Evolutionary conservation across 805 yeast genomes (phyloP).

Genomic region (Wickerhamomyces bovis): DNA sequence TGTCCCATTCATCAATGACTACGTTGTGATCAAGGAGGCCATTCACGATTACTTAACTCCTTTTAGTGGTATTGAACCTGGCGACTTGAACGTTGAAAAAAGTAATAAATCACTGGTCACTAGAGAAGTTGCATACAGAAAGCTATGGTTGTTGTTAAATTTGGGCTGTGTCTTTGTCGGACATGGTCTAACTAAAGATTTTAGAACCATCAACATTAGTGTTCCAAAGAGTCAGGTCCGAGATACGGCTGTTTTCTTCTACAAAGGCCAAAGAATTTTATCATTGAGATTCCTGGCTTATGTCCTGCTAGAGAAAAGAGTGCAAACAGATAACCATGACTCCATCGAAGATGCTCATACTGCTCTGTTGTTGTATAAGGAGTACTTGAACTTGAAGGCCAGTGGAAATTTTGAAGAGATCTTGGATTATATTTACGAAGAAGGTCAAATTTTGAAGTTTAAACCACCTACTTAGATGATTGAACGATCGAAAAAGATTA

Average conservation of each 20-base stretch:
- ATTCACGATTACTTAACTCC: slow-evolving; percentile 84
- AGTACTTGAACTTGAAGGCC: slow-evolving; percentile 56
- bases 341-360: slow-evolving; percentile 94
- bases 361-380: slow-evolving; percentile 72
- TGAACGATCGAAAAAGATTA: background rate
- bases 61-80: slow-evolving; percentile 90
- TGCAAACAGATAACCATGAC: slow-evolving; percentile 93
- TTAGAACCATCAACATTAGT: slow-evolving; percentile 85
- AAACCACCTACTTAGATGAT: slow-evolving; percentile 21
- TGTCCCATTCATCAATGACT: slow-evolving; percentile 86
- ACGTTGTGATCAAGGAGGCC: slow-evolving; percentile 64
- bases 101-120: slow-evolving; percentile 71
- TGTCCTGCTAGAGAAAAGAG: slow-evolving; percentile 63
- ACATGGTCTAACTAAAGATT: slow-evolving; percentile 88
- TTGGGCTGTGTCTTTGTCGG: slow-evolving; percentile 92
- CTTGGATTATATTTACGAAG: slow-evolving; percentile 62
- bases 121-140: slow-evolving; percentile 76
- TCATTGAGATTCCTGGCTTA: slow-evolving; percentile 85
- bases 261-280: slow-evolving; percentile 69
- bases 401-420: slow-evolving; percentile 55
- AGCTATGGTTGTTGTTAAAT: slow-evolving; percentile 84
- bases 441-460: slow-evolving; percentile 39
- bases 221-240: slow-evolving; percentile 83
- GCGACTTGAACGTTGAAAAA: slow-evolving; percentile 69
- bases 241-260: slow-evolving; percentile 81